Conservation (phyloP, 2,329 filamentous ascomycete species). For the Uncinocarpus reesii region DNA sequence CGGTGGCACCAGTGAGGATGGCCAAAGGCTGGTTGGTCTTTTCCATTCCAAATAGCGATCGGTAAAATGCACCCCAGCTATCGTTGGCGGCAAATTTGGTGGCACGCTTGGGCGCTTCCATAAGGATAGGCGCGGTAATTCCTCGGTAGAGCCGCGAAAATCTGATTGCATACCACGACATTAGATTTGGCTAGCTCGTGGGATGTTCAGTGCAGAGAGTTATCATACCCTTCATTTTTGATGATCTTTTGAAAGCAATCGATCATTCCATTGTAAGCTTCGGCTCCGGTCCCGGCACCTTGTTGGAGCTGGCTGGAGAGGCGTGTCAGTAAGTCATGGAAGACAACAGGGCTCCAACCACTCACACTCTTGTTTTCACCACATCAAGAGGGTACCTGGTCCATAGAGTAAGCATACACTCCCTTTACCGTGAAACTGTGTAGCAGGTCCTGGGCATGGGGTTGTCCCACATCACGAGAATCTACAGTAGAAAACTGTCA, state of each 20-base stretch:
- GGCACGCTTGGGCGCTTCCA: slow-evolving; percentile 93
- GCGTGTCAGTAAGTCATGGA: neutral
- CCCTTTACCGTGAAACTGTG: neutral
- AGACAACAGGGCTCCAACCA: slow-evolving; percentile 14
- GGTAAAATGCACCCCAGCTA: slow-evolving; percentile 93
- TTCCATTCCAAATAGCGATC: slow-evolving; percentile 66
- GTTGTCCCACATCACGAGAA: slow-evolving; percentile 65
- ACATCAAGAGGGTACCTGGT: slow-evolving; percentile 94
- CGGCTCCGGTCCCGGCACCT: slow-evolving; percentile 57
- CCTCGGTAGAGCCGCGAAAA: slow-evolving; percentile 88
- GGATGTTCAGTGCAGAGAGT: neutral
- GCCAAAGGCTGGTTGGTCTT: slow-evolving; percentile 91
- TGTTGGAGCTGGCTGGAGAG: slow-evolving; percentile 69
- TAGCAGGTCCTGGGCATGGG: neutral
- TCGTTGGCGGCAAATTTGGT: slow-evolving; percentile 99
- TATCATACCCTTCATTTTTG: slow-evolving; percentile 74
- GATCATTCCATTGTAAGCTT: slow-evolving; percentile 91
- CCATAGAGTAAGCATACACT: slow-evolving; percentile 9
- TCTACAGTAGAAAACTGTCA: slow-evolving; percentile 45
- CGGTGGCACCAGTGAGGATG: slow-evolving; percentile 83
- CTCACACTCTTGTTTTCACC: slow-evolving; percentile 93
- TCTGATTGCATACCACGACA: slow-evolving; percentile 36
- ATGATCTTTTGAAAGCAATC: slow-evolving; percentile 98
- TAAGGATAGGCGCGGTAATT: slow-evolving; percentile 89
- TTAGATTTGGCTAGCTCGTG: neutral